A percentile compares a stretch with the other conserved stretches of the same genome.
phyloP scores from a whole-genome alignment of 176 grass and related monocot species.

The Phoenix dactylifera region DNA sequence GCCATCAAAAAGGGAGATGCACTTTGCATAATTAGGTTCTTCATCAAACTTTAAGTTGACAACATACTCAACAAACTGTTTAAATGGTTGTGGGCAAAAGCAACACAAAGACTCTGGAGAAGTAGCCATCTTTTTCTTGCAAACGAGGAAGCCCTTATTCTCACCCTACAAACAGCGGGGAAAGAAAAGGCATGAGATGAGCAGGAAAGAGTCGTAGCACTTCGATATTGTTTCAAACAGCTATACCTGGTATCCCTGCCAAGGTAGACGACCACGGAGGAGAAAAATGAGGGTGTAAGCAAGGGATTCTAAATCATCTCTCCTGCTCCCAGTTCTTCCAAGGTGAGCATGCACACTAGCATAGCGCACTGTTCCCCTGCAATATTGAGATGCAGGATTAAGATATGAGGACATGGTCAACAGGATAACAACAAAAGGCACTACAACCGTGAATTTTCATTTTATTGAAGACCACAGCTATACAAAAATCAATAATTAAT shows the following conservation, averaged over 20 bases:
- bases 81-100: slow-evolving; percentile 81
- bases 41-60: slow-evolving; percentile 92
- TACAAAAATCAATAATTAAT: neutral
- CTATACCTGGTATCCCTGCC: slow-evolving; percentile 90
- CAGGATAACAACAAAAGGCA: slow-evolving; percentile 10
- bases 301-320: slow-evolving; percentile 94
- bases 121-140: slow-evolving; percentile 95
- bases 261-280: slow-evolving; percentile 77
- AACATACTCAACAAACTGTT: slow-evolving; percentile 75
- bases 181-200: slow-evolving; percentile 9
- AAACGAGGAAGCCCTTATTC: slow-evolving; percentile 93
- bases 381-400: neutral
- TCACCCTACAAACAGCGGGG: slow-evolving; percentile 53
- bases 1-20: slow-evolving; percentile 95
- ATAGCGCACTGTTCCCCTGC: slow-evolving; percentile 87
- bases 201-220: neutral
- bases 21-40: slow-evolving; percentile 85
- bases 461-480: slow-evolving; percentile 5
- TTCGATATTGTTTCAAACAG: slow-evolving; percentile 12
- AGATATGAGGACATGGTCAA: neutral
- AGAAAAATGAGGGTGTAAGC: slow-evolving; percentile 95
- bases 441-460: slow-evolving; percentile 13
- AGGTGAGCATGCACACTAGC: slow-evolving; percentile 87
- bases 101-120: slow-evolving; percentile 79
- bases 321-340: slow-evolving; percentile 84